A percentile compares a stretch with the other conserved stretches of the same genome.
These are phyloP conservation scores for Echinosophora koreensis DNA, from an alignment of 306 rosid species.

Conservation along the genomic window DNA sequence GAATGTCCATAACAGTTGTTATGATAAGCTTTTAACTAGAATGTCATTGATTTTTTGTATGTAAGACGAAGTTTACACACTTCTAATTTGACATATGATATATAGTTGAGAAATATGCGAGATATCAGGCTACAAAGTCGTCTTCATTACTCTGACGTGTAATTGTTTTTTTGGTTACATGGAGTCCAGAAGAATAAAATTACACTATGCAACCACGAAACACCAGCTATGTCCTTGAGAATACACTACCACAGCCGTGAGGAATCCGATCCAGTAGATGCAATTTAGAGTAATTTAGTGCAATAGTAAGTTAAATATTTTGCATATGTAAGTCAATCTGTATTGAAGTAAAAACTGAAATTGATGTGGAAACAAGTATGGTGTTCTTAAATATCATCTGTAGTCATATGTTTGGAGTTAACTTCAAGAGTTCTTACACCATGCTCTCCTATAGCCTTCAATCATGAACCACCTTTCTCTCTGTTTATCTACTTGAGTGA, in stretches of 20 bases:
- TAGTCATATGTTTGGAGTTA: conserved; percentile 1
- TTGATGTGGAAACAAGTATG: neutral
- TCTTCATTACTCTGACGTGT: neutral
- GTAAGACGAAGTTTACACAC: neutral
- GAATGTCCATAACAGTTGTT: neutral
- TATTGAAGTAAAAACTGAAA: neutral
- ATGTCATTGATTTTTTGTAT: conserved; percentile 7
- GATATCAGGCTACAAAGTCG: neutral
- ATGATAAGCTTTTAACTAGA: conserved; percentile 17
- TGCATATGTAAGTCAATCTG: neutral
- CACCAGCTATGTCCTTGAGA: too few species aligned
- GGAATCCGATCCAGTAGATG: too few species aligned
- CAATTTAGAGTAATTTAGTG: neutral
- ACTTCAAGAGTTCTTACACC: too few species aligned
- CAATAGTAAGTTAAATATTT: neutral
- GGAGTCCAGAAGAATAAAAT: too few species aligned
- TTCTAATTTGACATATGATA: conserved; percentile 7
- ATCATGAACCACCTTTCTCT: neutral
- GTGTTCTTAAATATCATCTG: neutral
- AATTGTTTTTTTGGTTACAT: too few species aligned
- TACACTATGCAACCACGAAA: too few species aligned
- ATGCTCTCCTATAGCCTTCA: neutral
- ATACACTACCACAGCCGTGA: too few species aligned
- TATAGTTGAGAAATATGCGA: conserved; percentile 14
- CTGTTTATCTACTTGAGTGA: neutral